Conservation (phyloP, 2,329 filamentous ascomycete genomes). For the Fusarium sarcochroum region DNA sequence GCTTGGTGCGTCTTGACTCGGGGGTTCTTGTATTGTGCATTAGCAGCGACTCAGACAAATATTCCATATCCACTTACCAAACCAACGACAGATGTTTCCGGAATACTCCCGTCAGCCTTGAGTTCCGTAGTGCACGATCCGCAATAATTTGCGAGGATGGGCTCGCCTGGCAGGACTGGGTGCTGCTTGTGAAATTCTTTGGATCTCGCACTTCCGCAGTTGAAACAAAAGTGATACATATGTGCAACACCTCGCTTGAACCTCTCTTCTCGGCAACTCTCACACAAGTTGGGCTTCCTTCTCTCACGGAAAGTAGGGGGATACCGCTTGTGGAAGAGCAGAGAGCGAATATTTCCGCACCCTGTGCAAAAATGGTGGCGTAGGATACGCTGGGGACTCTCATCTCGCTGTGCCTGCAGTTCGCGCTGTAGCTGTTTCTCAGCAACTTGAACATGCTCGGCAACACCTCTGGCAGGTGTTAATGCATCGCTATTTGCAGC, state of each 20-base stretch:
- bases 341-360: slow-evolving; percentile 55
- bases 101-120: slow-evolving; percentile 41
- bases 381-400: slow-evolving; percentile 38
- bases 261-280: slow-evolving; percentile 51
- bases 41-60: slow-evolving; percentile 10
- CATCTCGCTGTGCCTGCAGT: slow-evolving; percentile 21
- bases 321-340: slow-evolving; percentile 53
- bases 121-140: slow-evolving; percentile 46
- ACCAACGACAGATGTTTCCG: slow-evolving; percentile 47
- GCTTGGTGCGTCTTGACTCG: not conserved
- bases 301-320: slow-evolving; percentile 46
- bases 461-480: not conserved
- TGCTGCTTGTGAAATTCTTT: slow-evolving; percentile 54
- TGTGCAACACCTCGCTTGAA: slow-evolving; percentile 43
- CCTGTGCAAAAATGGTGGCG: slow-evolving; percentile 54
- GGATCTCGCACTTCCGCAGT: slow-evolving; percentile 59
- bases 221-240: slow-evolving; percentile 59
- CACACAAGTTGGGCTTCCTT: slow-evolving; percentile 54
- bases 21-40: slow-evolving; percentile 10
- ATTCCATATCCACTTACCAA: slow-evolving; percentile 41
- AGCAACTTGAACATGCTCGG: not conserved
- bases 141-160: slow-evolving; percentile 54
- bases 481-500: not conserved
- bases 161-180: slow-evolving; percentile 42
- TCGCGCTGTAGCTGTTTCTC: not conserved